These are phyloP conservation scores for Sporisorium iseilematis-ciliati DNA, from an alignment of 1,284 basidiomycete genomes.

Conservation along the genomic window DNA sequence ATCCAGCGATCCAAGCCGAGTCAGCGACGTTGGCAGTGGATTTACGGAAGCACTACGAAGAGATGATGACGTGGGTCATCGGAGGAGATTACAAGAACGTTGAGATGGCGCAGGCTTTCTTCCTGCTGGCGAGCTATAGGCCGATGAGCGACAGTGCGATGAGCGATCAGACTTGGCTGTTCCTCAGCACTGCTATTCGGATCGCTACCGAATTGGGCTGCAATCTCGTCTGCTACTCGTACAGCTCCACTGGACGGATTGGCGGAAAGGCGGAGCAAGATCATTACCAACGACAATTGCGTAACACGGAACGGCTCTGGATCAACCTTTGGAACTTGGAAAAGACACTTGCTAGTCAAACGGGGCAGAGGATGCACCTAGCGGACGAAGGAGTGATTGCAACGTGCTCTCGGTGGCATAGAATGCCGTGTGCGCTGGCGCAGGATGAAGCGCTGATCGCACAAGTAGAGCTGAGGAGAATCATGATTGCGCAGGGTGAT, in stretches of 20 bases:
- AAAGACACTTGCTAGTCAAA: slow-evolving; percentile 48
- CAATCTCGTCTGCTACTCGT: slow-evolving; percentile 46
- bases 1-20: neutral
- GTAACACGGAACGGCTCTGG: slow-evolving; percentile 55
- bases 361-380: slow-evolving; percentile 51
- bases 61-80: slow-evolving; percentile 31
- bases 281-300: slow-evolving; percentile 48
- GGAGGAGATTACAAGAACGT: slow-evolving; percentile 50
- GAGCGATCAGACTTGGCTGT: slow-evolving; percentile 49
- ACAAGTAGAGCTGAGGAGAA: slow-evolving; percentile 43
- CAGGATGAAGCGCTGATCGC: slow-evolving; percentile 55
- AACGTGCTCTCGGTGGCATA: slow-evolving; percentile 41
- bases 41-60: slow-evolving; percentile 30
- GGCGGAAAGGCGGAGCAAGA: slow-evolving; percentile 5
- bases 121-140: slow-evolving; percentile 37
- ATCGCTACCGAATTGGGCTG: slow-evolving; percentile 52
- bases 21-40: slow-evolving; percentile 12
- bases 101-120: slow-evolving; percentile 54
- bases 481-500: slow-evolving; percentile 36
- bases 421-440: slow-evolving; percentile 28
- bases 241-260: slow-evolving; percentile 5
- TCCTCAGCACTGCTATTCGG: slow-evolving; percentile 41
- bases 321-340: slow-evolving; percentile 53
- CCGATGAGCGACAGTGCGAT: slow-evolving; percentile 37
- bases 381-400: slow-evolving; percentile 51